A percentile compares a stretch with the other conserved stretches of the same genome.
Conservation (phyloP, 2,329 filamentous ascomycete species). For the Ceratocystis harringtonii region DNA sequence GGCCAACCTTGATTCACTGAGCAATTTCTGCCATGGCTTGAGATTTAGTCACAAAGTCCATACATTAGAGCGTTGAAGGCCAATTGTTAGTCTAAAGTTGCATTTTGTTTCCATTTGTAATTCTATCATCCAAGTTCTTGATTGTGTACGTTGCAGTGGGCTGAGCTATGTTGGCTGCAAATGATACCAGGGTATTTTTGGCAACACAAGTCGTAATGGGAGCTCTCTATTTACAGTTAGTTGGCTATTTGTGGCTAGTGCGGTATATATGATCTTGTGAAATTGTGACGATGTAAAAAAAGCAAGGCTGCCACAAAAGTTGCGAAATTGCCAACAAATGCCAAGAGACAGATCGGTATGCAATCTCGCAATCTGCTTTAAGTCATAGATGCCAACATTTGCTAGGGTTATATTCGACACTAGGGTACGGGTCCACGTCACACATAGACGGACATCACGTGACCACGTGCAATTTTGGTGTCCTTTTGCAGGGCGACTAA, state of each 20-base stretch:
- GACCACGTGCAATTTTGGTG: conserved; percentile 3
- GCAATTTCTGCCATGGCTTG: neutral
- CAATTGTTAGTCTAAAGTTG: neutral
- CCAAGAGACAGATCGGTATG: neutral
- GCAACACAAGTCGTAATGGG: neutral
- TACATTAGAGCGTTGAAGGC: neutral
- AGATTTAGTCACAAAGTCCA: neutral
- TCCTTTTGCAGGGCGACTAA: too few relatives aligned
- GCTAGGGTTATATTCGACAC: neutral
- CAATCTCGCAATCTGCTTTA: neutral
- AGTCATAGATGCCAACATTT: neutral
- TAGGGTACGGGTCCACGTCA: neutral
- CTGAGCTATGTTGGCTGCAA: neutral
- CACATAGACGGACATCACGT: neutral
- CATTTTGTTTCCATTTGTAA: neutral
- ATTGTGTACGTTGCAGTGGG: neutral
- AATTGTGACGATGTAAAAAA: too few relatives aligned
- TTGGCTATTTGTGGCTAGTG: neutral
- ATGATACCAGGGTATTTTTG: neutral
- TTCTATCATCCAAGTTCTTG: neutral
- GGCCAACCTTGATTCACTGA: too few relatives aligned
- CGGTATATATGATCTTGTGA: too few relatives aligned
- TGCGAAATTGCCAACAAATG: too few relatives aligned
- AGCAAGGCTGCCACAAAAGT: too few relatives aligned
- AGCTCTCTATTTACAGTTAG: neutral